Evolutionary conservation across 1,284 basidiomycete species (phyloP).

Genomic region (Cystobasidium pallidum): DNA sequence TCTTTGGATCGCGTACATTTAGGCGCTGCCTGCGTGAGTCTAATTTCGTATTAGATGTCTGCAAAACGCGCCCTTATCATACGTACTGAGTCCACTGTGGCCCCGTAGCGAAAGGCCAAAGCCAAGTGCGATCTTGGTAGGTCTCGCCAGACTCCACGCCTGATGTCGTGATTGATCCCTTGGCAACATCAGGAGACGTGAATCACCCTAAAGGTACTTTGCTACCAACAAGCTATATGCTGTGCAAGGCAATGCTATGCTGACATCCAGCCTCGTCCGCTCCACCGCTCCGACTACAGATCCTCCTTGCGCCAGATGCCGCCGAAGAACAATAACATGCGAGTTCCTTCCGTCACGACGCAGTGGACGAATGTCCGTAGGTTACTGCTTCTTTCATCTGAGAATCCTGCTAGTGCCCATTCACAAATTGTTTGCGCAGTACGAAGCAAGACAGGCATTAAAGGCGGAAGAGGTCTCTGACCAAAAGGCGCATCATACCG

Average conservation of each 20-base stretch:
- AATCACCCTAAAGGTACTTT: slow-evolving; percentile 43
- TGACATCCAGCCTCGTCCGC: too few relatives aligned
- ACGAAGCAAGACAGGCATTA: slow-evolving; percentile 9
- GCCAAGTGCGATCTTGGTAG: slow-evolving; percentile 58
- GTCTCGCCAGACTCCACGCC: background rate
- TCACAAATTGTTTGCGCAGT: background rate
- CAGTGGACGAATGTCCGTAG: slow-evolving; percentile 52
- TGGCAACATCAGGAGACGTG: slow-evolving; percentile 55
- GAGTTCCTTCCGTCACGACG: slow-evolving; percentile 57
- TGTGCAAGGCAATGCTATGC: background rate
- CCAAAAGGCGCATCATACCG: background rate
- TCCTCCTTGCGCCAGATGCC: slow-evolving; percentile 59
- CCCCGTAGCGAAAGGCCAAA: slow-evolving; percentile 49
- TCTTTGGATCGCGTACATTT: background rate
- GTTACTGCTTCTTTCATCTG: background rate
- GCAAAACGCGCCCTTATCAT: background rate
- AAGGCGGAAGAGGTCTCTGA: background rate
- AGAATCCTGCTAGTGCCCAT: background rate
- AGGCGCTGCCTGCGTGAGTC: slow-evolving; percentile 27
- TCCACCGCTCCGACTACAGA: slow-evolving; percentile 43
- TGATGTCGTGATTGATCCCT: background rate
- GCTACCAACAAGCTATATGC: background rate
- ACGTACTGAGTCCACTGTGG: background rate
- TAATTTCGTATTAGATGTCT: background rate
- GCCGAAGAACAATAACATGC: slow-evolving; percentile 58